A percentile compares a stretch with the other conserved stretches of the same genome.
Evolutionary conservation across 768 basidiomycete genomes (phyloP).

Genomic region (Mrakia gelida): DNA sequence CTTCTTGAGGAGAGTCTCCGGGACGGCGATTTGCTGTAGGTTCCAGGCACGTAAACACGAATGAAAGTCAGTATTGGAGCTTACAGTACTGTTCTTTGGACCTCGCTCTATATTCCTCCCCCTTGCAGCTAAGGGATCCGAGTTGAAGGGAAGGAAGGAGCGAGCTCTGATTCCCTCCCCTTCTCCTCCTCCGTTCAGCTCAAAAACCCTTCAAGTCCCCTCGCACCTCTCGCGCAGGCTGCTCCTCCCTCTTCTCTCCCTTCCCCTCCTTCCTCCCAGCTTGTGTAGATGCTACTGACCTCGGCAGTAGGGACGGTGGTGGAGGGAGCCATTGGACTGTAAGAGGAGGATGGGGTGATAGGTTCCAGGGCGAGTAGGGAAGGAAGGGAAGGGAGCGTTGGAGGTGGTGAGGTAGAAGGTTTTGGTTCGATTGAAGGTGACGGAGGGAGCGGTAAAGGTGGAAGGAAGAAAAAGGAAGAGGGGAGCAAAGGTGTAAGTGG

Average conservation of each 20-base stretch:
- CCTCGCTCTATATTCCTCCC: background rate
- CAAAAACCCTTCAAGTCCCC: background rate
- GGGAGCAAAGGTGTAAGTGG: background rate
- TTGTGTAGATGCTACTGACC: constrained; percentile 19
- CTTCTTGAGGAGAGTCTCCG: constrained; percentile 99
- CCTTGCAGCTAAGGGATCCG: background rate
- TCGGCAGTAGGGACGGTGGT: constrained; percentile 33
- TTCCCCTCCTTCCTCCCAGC: background rate
- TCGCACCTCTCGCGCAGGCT: background rate
- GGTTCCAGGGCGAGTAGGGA: too few species aligned
- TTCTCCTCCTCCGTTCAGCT: background rate
- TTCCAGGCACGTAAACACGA: background rate
- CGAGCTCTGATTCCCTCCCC: background rate
- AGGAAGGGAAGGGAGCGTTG: background rate
- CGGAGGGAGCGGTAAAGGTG: background rate
- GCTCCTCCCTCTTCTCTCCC: background rate
- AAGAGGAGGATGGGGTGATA: background rate
- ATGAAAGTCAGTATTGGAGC: background rate
- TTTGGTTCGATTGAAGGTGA: background rate
- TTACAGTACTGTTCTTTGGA: background rate
- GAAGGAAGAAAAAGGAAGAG: background rate
- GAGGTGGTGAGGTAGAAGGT: background rate
- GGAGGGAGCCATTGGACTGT: constrained; percentile 30
- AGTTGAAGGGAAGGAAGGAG: background rate
- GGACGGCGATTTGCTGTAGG: constrained; percentile 65